A percentile compares a stretch with the other conserved stretches of the same genome.
Evolutionary conservation across 257 asterid genomes (phyloP).

Genomic region (Jacaranda copaia): DNA sequence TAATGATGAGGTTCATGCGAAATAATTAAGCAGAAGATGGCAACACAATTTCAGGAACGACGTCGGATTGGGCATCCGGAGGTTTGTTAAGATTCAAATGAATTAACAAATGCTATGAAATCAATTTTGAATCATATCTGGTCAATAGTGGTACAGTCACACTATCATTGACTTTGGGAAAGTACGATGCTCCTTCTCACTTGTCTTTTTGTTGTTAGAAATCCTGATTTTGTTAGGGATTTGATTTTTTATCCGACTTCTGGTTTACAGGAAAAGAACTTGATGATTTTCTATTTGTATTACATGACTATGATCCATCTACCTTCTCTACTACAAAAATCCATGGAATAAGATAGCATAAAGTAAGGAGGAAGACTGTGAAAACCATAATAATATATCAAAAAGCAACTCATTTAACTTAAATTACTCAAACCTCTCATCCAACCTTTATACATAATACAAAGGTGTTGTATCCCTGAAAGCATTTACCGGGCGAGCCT

Average conservation of each 20-base stretch:
- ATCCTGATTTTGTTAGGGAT: conserved; percentile 6
- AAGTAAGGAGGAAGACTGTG: not conserved
- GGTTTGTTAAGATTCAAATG: conserved; percentile 15
- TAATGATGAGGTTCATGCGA: not conserved
- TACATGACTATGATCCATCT: not conserved
- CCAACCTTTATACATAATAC: not conserved
- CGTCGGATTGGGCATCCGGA: conserved; percentile 13
- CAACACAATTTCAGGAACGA: not conserved
- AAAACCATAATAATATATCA: not conserved
- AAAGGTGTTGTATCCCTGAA: not conserved
- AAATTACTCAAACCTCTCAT: not conserved
- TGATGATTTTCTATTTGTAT: not conserved
- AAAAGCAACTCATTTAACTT: conserved; percentile 10
- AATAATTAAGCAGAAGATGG: conserved; percentile 8
- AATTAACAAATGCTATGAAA: conserved; percentile 15
- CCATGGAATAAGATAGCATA: no score
- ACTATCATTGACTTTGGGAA: conserved; percentile 38
- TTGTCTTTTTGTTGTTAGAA: not conserved
- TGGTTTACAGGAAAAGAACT: not conserved
- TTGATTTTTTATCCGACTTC: not conserved
- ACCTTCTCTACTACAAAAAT: no score
- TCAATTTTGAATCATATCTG: conserved; percentile 17
- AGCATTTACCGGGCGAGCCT: not conserved
- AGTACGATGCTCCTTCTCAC: conserved; percentile 41
- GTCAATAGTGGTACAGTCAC: conserved; percentile 25